Percentiles rank a stretch among this genome's conserved stretches.
Conservation (phyloP, 768 basidiomycete species). For the Phaffia australis region DNA sequence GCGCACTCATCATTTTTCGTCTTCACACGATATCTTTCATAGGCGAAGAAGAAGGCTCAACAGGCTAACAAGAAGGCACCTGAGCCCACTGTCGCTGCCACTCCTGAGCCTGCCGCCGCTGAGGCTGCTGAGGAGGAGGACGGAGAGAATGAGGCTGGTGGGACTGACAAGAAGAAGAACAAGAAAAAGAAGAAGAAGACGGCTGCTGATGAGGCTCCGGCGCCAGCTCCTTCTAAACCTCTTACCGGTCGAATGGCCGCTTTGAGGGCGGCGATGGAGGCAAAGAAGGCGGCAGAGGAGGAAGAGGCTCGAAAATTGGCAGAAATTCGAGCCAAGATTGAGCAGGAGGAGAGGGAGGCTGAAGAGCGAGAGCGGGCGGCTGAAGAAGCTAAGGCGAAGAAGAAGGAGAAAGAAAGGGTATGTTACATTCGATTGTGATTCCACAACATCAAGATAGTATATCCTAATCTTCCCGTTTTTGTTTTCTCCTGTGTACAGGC, state of each 20-base stretch:
- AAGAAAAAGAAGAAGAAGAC: conserved; percentile 67
- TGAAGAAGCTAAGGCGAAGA: conserved; percentile 7
- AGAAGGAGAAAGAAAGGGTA: conserved; percentile 18
- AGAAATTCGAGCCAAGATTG: conserved; percentile 37
- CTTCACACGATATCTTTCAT: conserved; percentile 12
- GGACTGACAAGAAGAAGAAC: conserved; percentile 50
- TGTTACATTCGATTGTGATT: conserved; percentile 13
- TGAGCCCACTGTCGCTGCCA: conserved; percentile 26
- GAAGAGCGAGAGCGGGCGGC: conserved; percentile 9
- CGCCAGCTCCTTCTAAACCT: conserved; percentile 44
- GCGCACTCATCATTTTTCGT: not conserved
- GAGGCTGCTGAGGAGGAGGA: conserved; percentile 61
- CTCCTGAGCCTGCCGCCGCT: conserved; percentile 34
- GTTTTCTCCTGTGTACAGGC: conserved; percentile 45
- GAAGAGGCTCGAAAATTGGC: conserved; percentile 52
- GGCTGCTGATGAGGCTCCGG: conserved; percentile 28
- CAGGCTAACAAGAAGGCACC: conserved; percentile 64
- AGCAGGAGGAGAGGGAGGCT: conserved; percentile 42
- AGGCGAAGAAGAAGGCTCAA: conserved; percentile 94
- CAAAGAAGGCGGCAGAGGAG: conserved; percentile 77
- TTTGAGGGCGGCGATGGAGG: conserved; percentile 81
- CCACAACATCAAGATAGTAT: conserved; percentile 16
- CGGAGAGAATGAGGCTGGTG: conserved; percentile 43
- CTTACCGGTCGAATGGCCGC: conserved; percentile 58
- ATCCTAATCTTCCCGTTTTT: conserved; percentile 9